These are phyloP conservation scores for Entoloma clypeatum DNA, from an alignment of 1,284 basidiomycete genomes.

Conservation along the genomic window DNA sequence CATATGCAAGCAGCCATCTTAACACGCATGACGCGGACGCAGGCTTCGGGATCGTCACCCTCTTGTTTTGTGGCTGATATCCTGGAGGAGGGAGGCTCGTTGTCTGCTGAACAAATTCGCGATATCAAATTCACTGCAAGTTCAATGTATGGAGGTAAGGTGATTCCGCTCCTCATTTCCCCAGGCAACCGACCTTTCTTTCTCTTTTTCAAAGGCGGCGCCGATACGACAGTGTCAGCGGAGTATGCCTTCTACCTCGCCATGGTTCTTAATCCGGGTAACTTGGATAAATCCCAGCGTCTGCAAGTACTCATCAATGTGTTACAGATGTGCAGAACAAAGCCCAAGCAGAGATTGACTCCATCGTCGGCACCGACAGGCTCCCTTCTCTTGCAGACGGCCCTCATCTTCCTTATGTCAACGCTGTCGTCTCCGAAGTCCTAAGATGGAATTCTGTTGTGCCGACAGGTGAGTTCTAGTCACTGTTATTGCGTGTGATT, in stretches of 20 bases:
- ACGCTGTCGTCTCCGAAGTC: conserved; percentile 38
- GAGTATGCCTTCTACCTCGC: conserved; percentile 39
- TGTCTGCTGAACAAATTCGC: conserved; percentile 28
- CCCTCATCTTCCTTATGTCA: conserved; percentile 35
- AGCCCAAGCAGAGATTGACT: conserved; percentile 41
- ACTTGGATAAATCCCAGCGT: not conserved
- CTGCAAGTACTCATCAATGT: conserved; percentile 17
- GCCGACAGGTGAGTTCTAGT: conserved; percentile 22
- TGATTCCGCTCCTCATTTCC: not conserved
- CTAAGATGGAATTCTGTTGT: conserved; percentile 38
- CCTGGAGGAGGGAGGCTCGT: conserved; percentile 28
- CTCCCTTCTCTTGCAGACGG: conserved; percentile 39
- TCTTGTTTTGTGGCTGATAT: conserved; percentile 36
- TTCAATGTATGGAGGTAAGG: conserved; percentile 38
- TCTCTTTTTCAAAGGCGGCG: conserved; percentile 25
- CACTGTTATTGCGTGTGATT: not conserved
- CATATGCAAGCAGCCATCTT: not conserved
- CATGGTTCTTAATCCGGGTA: conserved; percentile 40
- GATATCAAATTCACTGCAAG: conserved; percentile 37
- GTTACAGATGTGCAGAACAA: conserved; percentile 34
- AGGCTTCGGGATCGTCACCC: conserved; percentile 37
- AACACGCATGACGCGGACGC: too few relatives aligned
- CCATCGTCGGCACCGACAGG: conserved; percentile 34
- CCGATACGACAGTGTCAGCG: conserved; percentile 39
- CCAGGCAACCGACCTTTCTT: not conserved